phyloP scores from a whole-genome alignment of 106 monocot genomes.

The Dioscorea alata region DNA sequence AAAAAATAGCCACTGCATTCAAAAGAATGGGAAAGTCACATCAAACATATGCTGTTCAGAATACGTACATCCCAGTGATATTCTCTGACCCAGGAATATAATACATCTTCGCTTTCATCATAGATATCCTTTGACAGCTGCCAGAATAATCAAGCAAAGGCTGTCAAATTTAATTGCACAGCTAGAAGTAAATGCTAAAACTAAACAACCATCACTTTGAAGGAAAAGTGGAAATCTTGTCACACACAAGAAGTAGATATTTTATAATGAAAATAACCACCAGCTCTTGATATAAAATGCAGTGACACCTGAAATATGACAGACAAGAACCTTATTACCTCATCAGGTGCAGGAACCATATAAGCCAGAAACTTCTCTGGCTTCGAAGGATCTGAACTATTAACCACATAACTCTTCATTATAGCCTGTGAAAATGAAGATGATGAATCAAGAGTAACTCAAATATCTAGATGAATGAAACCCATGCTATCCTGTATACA shows the following conservation, averaged over 20 bases:
- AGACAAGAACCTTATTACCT: conserved; percentile 29
- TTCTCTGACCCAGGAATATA: conserved; percentile 85
- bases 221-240: no score
- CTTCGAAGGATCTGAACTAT: conserved; percentile 70
- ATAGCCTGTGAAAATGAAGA: conserved; percentile 54
- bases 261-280: no score
- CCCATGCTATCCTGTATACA: background rate
- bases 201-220: no score
- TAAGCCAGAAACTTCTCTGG: conserved; percentile 88
- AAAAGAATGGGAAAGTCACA: background rate
- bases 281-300: no score
- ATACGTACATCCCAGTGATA: conserved; percentile 91
- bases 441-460: background rate
- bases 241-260: no score
- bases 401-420: conserved; percentile 82
- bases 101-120: conserved; percentile 74
- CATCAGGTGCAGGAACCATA: conserved; percentile 85
- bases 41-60: background rate
- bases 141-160: conserved; percentile 4
- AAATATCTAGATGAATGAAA: background rate
- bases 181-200: no score
- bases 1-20: background rate
- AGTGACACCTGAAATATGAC: no score
- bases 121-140: conserved; percentile 82
- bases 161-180: background rate